A percentile compares a stretch with the other conserved stretches of the same genome.
These are phyloP conservation scores for Tripidium arundinaceum DNA, from an alignment of 202 grass and related monocot genomes.

Conservation along the genomic window DNA sequence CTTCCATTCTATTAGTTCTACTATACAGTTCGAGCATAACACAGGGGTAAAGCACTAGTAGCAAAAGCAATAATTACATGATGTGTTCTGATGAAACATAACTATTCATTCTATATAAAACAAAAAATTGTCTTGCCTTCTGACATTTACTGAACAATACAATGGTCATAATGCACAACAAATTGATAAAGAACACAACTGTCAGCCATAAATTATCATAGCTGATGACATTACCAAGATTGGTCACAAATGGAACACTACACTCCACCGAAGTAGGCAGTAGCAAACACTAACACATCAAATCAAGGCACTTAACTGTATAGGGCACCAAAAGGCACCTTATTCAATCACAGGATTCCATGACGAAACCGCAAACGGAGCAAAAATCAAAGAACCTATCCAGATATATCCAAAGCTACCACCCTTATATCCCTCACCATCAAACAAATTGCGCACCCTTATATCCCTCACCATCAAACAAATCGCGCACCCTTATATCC, in stretches of 20 bases:
- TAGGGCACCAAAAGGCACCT: neutral
- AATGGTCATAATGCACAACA: neutral
- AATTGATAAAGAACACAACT: neutral
- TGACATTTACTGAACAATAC: neutral
- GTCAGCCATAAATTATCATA: neutral
- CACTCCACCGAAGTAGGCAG: neutral
- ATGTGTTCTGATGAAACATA: neutral
- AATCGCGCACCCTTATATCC: too few relatives aligned
- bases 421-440: neutral
- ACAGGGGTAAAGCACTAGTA: neutral
- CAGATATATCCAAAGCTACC: neutral
- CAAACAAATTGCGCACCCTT: neutral
- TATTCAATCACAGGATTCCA: neutral
- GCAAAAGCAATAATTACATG: neutral
- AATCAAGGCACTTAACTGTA: neutral
- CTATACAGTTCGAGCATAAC: neutral
- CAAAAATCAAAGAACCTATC: neutral
- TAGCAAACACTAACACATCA: neutral
- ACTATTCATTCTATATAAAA: neutral
- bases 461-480: neutral
- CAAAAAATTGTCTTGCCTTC: neutral
- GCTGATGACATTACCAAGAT: neutral
- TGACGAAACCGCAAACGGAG: neutral
- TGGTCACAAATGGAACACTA: neutral
- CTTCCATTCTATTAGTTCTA: neutral